Evolutionary conservation across 2,329 filamentous ascomycete genomes (phyloP).

Genomic region (Claviceps spartinae): DNA sequence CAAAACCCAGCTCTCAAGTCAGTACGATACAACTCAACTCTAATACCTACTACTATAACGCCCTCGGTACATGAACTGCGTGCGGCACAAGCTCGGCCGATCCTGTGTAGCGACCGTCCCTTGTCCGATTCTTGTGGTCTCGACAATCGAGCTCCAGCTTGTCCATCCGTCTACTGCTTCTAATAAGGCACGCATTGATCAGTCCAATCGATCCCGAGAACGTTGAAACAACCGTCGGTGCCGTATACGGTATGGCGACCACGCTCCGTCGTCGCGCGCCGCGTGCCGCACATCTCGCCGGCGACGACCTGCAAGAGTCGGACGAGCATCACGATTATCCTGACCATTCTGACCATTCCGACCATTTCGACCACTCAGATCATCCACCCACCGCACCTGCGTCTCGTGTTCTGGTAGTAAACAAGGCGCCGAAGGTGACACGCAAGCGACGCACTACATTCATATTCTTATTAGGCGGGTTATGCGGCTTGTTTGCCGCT

Average conservation of each 20-base stretch:
- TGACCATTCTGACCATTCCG: constrained; percentile 5
- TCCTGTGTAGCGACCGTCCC: background rate
- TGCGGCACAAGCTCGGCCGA: background rate
- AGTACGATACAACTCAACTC: too few species aligned
- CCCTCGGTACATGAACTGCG: background rate
- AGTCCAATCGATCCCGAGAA: background rate
- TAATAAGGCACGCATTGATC: background rate
- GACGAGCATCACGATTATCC: constrained; percentile 13
- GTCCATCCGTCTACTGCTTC: background rate
- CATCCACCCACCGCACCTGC: constrained; percentile 13
- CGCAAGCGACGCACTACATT: constrained; percentile 66
- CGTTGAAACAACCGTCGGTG: background rate
- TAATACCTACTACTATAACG: background rate
- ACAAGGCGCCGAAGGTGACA: constrained; percentile 29
- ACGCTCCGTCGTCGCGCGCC: constrained; percentile 20
- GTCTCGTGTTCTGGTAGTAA: constrained; percentile 29
- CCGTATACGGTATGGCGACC: constrained; percentile 11
- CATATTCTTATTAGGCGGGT: constrained; percentile 73
- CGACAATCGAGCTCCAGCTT: background rate
- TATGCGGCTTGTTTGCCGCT: constrained; percentile 83
- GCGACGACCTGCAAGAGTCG: constrained; percentile 12
- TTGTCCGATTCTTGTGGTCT: background rate
- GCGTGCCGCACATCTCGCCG: constrained; percentile 10
- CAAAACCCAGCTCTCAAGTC: background rate
- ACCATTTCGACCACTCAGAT: constrained; percentile 15